Conservation (phyloP, 805 yeast species). For the Geotrichum ghanense region DNA sequence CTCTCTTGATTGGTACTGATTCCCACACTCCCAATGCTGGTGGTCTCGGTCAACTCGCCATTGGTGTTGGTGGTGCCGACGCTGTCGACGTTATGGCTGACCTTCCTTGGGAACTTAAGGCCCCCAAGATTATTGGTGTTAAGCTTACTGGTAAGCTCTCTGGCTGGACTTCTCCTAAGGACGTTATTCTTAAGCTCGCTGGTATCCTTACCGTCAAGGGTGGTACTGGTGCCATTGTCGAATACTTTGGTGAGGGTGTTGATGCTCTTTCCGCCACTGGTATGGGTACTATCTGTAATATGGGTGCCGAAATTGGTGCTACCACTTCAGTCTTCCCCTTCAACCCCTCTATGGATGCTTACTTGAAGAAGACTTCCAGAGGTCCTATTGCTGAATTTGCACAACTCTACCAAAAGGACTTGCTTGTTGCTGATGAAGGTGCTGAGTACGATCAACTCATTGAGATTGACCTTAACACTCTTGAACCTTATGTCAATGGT, state of each 20-base stretch:
- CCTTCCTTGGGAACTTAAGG: slow-evolving; percentile 95
- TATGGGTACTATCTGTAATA: slow-evolving; percentile 98
- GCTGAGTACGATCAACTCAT: slow-evolving; percentile 88
- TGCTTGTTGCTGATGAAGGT: slow-evolving; percentile 81
- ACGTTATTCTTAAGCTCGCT: slow-evolving; percentile 83
- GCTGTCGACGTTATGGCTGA: slow-evolving; percentile 95
- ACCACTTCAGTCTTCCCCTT: slow-evolving; percentile 96
- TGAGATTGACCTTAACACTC: slow-evolving; percentile 77
- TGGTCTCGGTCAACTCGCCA: slow-evolving; percentile 95
- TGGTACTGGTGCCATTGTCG: slow-evolving; percentile 95
- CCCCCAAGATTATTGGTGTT: slow-evolving; percentile 92
- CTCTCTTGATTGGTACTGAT: slow-evolving; percentile 91
- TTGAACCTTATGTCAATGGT: slow-evolving; percentile 95
- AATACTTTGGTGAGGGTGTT: slow-evolving; percentile 94
- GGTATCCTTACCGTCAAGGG: slow-evolving; percentile 95
- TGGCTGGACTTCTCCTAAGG: slow-evolving; percentile 98
- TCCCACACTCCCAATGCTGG: slow-evolving; percentile 98
- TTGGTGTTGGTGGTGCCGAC: slow-evolving; percentile 99
- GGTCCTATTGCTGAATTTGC: slow-evolving; percentile 77
- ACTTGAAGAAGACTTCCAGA: slow-evolving; percentile 80
- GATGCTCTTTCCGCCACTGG: slow-evolving; percentile 90
- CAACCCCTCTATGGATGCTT: slow-evolving; percentile 80
- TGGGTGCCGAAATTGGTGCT: slow-evolving; percentile 99
- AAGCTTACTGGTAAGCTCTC: slow-evolving; percentile 82
- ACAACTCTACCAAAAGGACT: slow-evolving; percentile 40